Conservation (phyloP, 352 stramenopile species). For the Stephanocyclus meneghinianus region DNA sequence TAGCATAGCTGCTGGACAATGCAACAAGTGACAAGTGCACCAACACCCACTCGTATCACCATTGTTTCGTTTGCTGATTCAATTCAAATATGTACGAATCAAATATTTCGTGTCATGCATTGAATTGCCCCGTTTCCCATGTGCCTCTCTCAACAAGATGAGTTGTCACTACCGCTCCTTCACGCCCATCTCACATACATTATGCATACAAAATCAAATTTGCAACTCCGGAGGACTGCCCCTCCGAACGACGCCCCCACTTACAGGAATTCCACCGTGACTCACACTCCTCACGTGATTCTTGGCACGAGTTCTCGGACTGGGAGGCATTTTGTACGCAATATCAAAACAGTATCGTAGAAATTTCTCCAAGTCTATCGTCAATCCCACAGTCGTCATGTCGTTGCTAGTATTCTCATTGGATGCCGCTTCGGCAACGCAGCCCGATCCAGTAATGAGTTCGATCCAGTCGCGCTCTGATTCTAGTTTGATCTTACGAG, state of each 20-base stretch:
- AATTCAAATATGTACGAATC: too few species aligned
- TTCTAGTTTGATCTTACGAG: constrained; percentile 28
- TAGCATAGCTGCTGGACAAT: too few species aligned
- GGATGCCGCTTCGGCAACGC: not conserved
- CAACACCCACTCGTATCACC: too few species aligned
- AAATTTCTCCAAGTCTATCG: constrained; percentile 39
- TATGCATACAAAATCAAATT: not conserved
- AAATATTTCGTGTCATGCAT: too few species aligned
- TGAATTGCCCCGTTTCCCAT: too few species aligned
- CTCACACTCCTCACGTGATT: not conserved
- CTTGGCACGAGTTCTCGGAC: not conserved
- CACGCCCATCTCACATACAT: not conserved
- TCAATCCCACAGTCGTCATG: not conserved
- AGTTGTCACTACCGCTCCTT: too few species aligned
- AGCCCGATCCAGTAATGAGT: constrained; percentile 3
- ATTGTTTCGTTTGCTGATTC: too few species aligned
- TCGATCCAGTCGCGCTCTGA: constrained; percentile 32
- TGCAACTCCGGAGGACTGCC: constrained; percentile 7
- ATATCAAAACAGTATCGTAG: constrained; percentile 49
- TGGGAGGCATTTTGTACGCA: constrained; percentile 45
- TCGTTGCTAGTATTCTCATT: not conserved
- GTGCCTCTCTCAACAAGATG: too few species aligned
- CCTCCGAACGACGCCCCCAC: not conserved
- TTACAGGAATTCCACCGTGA: not conserved
- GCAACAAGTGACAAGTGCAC: too few species aligned